Conservation (phyloP, 2,329 filamentous ascomycete species). For the Amauroascus verrucosus region DNA sequence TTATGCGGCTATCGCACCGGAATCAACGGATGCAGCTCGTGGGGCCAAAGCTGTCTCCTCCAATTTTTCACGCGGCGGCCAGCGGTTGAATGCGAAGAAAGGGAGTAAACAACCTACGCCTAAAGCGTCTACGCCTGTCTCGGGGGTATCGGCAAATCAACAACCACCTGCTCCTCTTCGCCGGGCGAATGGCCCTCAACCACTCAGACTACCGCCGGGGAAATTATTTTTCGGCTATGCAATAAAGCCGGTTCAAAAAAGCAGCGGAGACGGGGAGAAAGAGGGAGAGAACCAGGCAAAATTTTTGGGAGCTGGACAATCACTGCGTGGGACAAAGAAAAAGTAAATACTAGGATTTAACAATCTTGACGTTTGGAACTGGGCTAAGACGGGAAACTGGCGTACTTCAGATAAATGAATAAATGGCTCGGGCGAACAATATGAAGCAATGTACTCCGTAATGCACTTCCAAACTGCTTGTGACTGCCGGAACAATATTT, state of each 20-base stretch:
- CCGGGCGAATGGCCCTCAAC: conserved; percentile 69
- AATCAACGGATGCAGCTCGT: conserved; percentile 53
- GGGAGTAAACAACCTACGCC: conserved; percentile 63
- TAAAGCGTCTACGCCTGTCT: conserved; percentile 61
- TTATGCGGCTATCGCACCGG: conserved; percentile 80
- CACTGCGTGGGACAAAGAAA: conserved; percentile 61
- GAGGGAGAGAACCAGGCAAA: conserved; percentile 54
- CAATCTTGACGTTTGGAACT: neutral
- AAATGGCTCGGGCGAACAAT: neutral
- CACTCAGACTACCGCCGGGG: conserved; percentile 70
- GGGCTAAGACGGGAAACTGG: neutral
- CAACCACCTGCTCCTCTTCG: conserved; percentile 35
- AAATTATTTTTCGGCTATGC: conserved; percentile 97
- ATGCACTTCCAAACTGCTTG: too few species aligned
- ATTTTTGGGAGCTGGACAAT: conserved; percentile 79
- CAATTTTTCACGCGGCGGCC: conserved; percentile 69
- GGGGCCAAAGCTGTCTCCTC: conserved; percentile 57
- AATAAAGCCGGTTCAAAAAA: conserved; percentile 74
- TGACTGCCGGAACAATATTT: neutral
- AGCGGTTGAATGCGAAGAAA: conserved; percentile 76
- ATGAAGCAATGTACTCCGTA: too few species aligned
- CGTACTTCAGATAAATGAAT: neutral
- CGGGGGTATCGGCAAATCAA: conserved; percentile 43
- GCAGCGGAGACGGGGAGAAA: conserved; percentile 53
- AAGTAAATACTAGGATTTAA: neutral